phyloP scores from a whole-genome alignment of 164 flowering plant genomes.

The Echeveria elegans region DNA sequence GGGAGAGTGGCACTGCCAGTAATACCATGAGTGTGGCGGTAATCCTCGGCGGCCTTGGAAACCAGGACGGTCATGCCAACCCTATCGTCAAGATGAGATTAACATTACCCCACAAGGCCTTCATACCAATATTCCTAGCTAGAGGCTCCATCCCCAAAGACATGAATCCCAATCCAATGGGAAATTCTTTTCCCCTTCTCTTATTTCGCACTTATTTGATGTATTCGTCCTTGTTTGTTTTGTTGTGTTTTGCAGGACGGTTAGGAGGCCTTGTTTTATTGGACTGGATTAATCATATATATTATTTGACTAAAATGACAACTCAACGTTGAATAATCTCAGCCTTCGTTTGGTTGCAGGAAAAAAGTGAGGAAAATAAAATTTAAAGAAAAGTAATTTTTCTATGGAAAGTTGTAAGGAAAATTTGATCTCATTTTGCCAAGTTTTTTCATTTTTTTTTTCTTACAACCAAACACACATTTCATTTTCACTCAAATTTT shows the following conservation, averaged over 20 bases:
- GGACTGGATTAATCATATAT: too few relatives aligned
- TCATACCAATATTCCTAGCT: slow-evolving; percentile 28
- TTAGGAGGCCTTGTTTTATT: neutral
- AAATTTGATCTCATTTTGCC: too few relatives aligned
- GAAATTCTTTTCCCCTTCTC: neutral
- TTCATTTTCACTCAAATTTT: too few relatives aligned
- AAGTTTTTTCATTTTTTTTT: too few relatives aligned
- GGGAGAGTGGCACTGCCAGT: slow-evolving; percentile 14
- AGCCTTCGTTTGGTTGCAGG: too few relatives aligned
- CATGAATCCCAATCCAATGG: slow-evolving; percentile 25
- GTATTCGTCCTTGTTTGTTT: neutral
- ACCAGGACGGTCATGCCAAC: slow-evolving; percentile 16
- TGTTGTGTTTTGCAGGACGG: neutral
- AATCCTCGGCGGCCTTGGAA: slow-evolving; percentile 30
- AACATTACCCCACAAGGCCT: slow-evolving; percentile 46
- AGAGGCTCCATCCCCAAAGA: slow-evolving; percentile 32
- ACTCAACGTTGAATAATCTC: too few relatives aligned
- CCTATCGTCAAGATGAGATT: slow-evolving; percentile 40
- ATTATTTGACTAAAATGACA: too few relatives aligned
- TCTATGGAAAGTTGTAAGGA: too few relatives aligned
- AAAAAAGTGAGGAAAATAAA: too few relatives aligned
- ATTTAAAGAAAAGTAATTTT: too few relatives aligned
- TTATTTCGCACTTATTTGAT: neutral
- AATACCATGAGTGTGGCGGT: neutral
- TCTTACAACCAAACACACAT: too few relatives aligned